phyloP scores from a whole-genome alignment of 192 early-diverging fungal genomes.

The Geranomyces variabilis region DNA sequence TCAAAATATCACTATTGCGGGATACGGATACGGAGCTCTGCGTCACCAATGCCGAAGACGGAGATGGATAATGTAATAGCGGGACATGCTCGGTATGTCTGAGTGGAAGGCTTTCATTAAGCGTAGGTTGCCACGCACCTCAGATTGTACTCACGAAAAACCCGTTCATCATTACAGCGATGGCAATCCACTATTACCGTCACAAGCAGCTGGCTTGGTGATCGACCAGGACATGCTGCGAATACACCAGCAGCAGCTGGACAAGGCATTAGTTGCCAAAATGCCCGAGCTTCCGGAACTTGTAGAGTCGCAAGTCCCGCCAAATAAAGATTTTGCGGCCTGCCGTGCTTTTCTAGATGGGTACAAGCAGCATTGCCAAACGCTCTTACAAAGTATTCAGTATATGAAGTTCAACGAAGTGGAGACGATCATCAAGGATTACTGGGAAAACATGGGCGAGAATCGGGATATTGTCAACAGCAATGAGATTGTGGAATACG shows the following conservation, averaged over 20 bases:
- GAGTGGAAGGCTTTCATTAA: background rate
- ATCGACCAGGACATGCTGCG: conserved; percentile 27
- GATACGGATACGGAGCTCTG: conserved; percentile 35
- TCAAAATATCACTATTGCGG: conserved; percentile 58
- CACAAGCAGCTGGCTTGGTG: conserved; percentile 5
- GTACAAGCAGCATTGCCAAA: conserved; percentile 38
- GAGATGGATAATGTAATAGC: conserved; percentile 10
- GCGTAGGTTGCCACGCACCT: background rate
- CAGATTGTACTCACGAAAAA: too few relatives aligned
- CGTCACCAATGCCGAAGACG: conserved; percentile 19
- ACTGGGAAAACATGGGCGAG: conserved; percentile 25
- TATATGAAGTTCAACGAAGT: conserved; percentile 39
- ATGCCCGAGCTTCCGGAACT: conserved; percentile 36
- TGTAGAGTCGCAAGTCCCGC: conserved; percentile 22
- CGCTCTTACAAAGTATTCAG: conserved; percentile 32
- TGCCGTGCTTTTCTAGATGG: conserved; percentile 19
- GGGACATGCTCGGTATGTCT: background rate
- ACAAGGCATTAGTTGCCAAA: conserved; percentile 31
- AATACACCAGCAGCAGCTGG: conserved; percentile 33
- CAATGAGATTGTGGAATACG: conserved; percentile 43
- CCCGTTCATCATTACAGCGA: background rate
- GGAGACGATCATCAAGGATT: conserved; percentile 29
- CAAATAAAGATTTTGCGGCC: background rate
- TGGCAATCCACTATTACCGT: background rate
- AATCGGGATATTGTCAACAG: conserved; percentile 27